Base-by-base conservation (phyloP, 2,329 filamentous ascomycete genomes). In the Mariannaea sp. region DNA sequence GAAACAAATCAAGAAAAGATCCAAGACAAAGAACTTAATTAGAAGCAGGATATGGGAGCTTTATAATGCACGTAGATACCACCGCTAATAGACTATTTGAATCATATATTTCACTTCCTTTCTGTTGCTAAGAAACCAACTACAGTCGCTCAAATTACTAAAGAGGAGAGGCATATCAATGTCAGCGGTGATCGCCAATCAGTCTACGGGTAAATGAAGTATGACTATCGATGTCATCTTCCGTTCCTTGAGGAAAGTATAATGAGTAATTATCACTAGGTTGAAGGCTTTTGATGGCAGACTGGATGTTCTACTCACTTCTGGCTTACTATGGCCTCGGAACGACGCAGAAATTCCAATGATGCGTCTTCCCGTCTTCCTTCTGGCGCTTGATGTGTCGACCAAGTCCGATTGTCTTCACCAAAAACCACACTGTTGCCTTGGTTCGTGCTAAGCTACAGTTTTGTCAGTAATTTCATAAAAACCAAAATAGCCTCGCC, bases 11-110 rank as follows among this genome's bases (percentile, higher is more conserved):
- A 19, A 20, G 13, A 22, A 8, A 50, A 48, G 13, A 17, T 33
- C 19, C 44, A 40, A 27, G 59, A 56, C 1, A 52, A 56, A 10
- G 39, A 45, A 10, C 19, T 19, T 32, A 22, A 38, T 14, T 56
- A 51, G 48, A 32, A 13, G 22, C 29, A 19, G 12, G 17, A 14
- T 17, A 6, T 20, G 3, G 29, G 46, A 36, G 30, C n/a, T 41
- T 27, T 43, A 20, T 30, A 24, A 27, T 42, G 10, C 20, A 48
- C 6, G 14, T 26, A 49, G 24, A 49, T 26, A n/a, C 9, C 29
- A 49, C 6, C 19, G 19, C 27, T 29, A 49, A n/a, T 30, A 42
- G 29, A 49, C 30, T 16, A n/a, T 35, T 41, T 5, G 7, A 19
- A 9, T 12, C 10, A 32, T 24, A 5, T 24, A 24, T 5, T 24